Evolutionary conservation across 2,329 filamentous ascomycete genomes (phyloP).

Genomic region (Fusarium chuoi): DNA sequence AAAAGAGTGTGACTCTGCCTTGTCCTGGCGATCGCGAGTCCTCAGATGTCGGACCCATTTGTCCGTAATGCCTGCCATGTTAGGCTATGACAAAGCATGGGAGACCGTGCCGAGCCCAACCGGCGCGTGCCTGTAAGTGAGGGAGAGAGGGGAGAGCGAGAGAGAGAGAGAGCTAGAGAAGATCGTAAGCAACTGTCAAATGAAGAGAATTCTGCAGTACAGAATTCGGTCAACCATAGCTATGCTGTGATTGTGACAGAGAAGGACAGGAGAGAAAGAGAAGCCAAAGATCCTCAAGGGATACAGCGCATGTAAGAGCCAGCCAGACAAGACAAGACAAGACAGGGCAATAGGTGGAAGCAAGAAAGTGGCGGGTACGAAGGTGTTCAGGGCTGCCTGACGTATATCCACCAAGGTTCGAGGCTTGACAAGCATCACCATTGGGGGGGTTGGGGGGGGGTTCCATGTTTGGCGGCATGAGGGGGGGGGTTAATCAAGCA

Average conservation of each 20-base stretch:
- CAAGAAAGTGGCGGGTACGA: not conserved
- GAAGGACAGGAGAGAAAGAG: not conserved
- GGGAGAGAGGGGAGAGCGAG: not conserved
- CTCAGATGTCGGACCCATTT: slow-evolving; percentile 36
- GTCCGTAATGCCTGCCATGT: slow-evolving; percentile 26
- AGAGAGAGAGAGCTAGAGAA: not conserved
- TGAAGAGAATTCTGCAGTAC: slow-evolving; percentile 2
- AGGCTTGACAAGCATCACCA: not conserved
- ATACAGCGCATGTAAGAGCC: not conserved
- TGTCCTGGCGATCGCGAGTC: slow-evolving; percentile 22
- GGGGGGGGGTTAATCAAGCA: not conserved
- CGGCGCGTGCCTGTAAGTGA: not conserved
- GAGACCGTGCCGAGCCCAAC: not conserved
- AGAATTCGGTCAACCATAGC: slow-evolving; percentile 10
- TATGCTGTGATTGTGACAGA: not conserved
- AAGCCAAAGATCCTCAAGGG: not conserved
- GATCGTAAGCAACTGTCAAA: not conserved
- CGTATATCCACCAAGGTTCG: not conserved
- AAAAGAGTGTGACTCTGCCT: slow-evolving; percentile 6
- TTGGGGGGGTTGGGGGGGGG: not conserved
- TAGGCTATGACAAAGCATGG: slow-evolving; percentile 14
- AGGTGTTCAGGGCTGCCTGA: not conserved
- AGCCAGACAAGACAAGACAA: not conserved
- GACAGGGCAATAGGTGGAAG: not conserved
- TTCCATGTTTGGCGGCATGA: not conserved